These are phyloP conservation scores for Aspergillus sp. DNA, from an alignment of 2,329 filamentous ascomycete genomes.

Conservation along the genomic window DNA sequence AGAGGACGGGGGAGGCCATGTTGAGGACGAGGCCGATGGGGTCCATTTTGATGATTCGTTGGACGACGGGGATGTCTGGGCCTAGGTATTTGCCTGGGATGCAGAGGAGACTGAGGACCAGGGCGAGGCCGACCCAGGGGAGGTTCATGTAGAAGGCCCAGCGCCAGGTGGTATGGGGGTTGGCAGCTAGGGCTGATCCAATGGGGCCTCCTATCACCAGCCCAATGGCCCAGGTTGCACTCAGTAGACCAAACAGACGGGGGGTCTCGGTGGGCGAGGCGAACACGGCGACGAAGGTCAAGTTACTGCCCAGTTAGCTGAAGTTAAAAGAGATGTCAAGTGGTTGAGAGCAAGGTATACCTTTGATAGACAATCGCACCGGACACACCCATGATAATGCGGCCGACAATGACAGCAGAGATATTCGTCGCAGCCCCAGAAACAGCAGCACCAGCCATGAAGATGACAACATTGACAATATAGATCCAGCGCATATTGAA, in stretches of 20 bases:
- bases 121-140: conserved; percentile 44
- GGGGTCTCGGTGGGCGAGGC: neutral
- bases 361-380: conserved; percentile 30
- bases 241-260: conserved; percentile 2
- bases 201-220: conserved; percentile 15
- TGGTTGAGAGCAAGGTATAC: neutral
- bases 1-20: conserved; percentile 39
- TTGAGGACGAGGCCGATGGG: conserved; percentile 48
- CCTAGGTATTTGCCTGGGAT: conserved; percentile 34
- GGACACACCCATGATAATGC: conserved; percentile 31
- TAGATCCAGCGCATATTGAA: conserved; percentile 46
- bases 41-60: conserved; percentile 42
- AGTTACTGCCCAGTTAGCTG: neutral
- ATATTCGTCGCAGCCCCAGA: conserved; percentile 47
- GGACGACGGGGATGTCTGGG: conserved; percentile 17
- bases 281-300: conserved; percentile 7
- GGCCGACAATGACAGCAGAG: conserved; percentile 47
- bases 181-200: conserved; percentile 2
- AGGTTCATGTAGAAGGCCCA: conserved; percentile 60
- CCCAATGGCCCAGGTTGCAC: conserved; percentile 7
- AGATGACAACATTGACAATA: conserved; percentile 21
- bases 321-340: too few relatives aligned
- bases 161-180: conserved; percentile 25
- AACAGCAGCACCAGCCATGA: conserved; percentile 32
- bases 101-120: conserved; percentile 48